A percentile compares a stretch with the other conserved stretches of the same genome.
These are phyloP conservation scores for Berberis vulgaris DNA, from an alignment of 164 flowering plant genomes.

Conservation along the genomic window DNA sequence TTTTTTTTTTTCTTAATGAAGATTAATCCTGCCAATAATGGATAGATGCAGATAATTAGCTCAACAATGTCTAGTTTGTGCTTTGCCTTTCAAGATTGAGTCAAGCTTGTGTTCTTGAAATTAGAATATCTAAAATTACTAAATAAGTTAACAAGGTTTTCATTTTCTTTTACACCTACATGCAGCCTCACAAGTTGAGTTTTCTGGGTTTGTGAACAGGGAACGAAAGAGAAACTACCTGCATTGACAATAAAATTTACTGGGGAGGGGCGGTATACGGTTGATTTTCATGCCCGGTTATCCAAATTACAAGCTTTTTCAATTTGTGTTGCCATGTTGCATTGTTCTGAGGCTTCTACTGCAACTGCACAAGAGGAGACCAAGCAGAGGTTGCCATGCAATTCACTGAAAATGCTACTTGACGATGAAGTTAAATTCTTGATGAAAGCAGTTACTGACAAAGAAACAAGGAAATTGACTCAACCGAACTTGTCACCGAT, in stretches of 20 bases:
- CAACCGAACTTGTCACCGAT: neutral
- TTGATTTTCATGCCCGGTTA: slow-evolving; percentile 80
- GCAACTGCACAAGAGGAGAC: slow-evolving; percentile 19
- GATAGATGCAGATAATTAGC: too few relatives aligned
- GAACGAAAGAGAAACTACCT: slow-evolving; percentile 54
- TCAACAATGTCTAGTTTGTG: too few relatives aligned
- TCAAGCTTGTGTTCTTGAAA: too few relatives aligned
- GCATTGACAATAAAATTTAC: slow-evolving; percentile 45
- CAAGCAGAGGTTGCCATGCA: slow-evolving; percentile 31
- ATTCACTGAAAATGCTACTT: slow-evolving; percentile 48
- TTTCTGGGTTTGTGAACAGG: slow-evolving; percentile 27
- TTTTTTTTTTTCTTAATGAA: too few relatives aligned
- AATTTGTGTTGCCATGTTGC: slow-evolving; percentile 70
- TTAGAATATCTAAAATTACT: too few relatives aligned
- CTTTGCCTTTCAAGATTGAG: too few relatives aligned
- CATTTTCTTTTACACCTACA: too few relatives aligned
- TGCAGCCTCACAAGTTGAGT: too few relatives aligned
- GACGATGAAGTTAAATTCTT: slow-evolving; percentile 58
- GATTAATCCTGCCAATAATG: too few relatives aligned
- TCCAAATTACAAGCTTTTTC: slow-evolving; percentile 88
- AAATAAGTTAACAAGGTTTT: too few relatives aligned
- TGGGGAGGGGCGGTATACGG: slow-evolving; percentile 52
- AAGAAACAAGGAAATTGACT: slow-evolving; percentile 27
- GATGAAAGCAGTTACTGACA: slow-evolving; percentile 44
- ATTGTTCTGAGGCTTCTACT: slow-evolving; percentile 44